Base-by-base conservation (phyloP, 441 rosid species). In the Arabidopsis lyrata region DNA sequence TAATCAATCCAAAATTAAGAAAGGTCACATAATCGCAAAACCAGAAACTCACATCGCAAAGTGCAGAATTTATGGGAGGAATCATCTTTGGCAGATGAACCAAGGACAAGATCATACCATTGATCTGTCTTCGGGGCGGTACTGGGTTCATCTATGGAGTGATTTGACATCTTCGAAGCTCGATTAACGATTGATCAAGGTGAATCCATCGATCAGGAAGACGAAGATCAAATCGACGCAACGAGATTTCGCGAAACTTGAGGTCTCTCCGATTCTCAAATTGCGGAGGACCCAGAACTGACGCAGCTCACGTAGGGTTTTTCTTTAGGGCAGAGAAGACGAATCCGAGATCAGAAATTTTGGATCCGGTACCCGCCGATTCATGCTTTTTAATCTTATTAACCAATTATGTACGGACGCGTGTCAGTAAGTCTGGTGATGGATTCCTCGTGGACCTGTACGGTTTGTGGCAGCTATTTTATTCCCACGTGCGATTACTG, bases 91-190 rank as follows among this genome's bases (percentile, higher is more conserved):
- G 87, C 87, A n/a, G 97, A 93, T 72, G 90, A 64, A 34, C 92
- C 90, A 3, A 90, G 82, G 20, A 85, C 85, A 0, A 93, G 83
- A 80, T 90, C 82, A 82, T 89, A 93, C 97, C 90, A 93, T 16
- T 86, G 92, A 86, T 89, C 90, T 66, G 97, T 67, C 72, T 78
- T 88, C 2, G 97, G 98, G 15, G 87, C 98, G 2, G 83, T 79
- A 12, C 77, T 80, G 4, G 97, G 97, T 68, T 90, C 90, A 45
- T 87, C 93, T 70, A 68, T 83, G 63, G 87, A 66, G 76, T 82
- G 84, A 74, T 81, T 85, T 47, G 89, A 90, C 95, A 87, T 89
- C 45, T 63, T 72, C 11, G 29, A 49, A 58, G 42, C 62, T 18
- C 22, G 68, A 70, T 55, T 22, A 48, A 55, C 20, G 63, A 75